These are phyloP conservation scores for Trichaptum fuscoviolaceum DNA, from an alignment of 768 basidiomycete species.

Conservation along the genomic window DNA sequence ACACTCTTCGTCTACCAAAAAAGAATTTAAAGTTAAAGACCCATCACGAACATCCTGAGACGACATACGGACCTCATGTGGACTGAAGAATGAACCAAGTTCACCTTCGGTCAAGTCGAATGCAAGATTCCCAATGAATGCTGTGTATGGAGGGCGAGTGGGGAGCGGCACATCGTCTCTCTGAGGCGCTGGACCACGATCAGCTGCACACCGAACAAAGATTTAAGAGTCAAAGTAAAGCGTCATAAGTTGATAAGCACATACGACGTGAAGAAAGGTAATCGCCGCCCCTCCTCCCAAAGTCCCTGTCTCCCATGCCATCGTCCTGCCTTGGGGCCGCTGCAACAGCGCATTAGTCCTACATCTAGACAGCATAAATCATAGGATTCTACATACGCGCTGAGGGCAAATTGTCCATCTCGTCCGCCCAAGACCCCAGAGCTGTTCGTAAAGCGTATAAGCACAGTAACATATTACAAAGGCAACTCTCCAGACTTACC, in stretches of 20 bases:
- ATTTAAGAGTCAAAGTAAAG: constrained; percentile 9
- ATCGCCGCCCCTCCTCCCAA: constrained; percentile 56
- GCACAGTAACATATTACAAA: constrained; percentile 15
- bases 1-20: constrained; percentile 63
- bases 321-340: constrained; percentile 70
- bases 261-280: constrained; percentile 56
- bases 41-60: background rate
- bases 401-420: constrained; percentile 89
- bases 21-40: background rate
- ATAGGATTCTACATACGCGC: constrained; percentile 64
- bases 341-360: constrained; percentile 25
- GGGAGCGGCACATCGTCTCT: constrained; percentile 97
- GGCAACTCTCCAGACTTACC: constrained; percentile 43
- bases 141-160: constrained; percentile 89
- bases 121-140: constrained; percentile 92
- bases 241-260: constrained; percentile 20
- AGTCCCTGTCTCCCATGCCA: constrained; percentile 45
- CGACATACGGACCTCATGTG: constrained; percentile 43
- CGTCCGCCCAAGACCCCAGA: constrained; percentile 96
- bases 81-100: constrained; percentile 73
- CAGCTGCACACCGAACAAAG: constrained; percentile 31
- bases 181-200: constrained; percentile 52
- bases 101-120: constrained; percentile 89
- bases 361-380: constrained; percentile 8
- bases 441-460: constrained; percentile 37